These are phyloP conservation scores for Dioscorea dumetorum DNA, from an alignment of 106 monocot genomes.

Conservation along the genomic window DNA sequence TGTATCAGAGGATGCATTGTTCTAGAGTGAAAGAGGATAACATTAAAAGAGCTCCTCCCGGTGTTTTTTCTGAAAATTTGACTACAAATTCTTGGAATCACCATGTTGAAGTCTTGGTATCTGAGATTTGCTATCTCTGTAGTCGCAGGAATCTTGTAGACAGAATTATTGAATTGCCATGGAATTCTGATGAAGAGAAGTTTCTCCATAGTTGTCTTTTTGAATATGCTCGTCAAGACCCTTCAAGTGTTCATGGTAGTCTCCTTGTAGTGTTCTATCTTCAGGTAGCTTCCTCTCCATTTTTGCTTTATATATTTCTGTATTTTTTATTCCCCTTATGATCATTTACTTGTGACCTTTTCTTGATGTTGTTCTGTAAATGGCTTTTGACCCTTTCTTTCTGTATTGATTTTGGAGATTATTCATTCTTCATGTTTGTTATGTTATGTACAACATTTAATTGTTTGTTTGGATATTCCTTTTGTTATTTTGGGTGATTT, in stretches of 20 bases:
- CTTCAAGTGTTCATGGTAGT: slow-evolving; percentile 55
- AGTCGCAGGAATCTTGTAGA: slow-evolving; percentile 72
- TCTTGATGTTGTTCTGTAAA: background rate
- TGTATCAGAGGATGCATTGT: slow-evolving; percentile 71
- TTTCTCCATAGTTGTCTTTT: slow-evolving; percentile 73
- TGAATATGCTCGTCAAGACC: slow-evolving; percentile 52
- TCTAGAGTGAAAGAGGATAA: slow-evolving; percentile 44
- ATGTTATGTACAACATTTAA: background rate
- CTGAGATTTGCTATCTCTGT: slow-evolving; percentile 79
- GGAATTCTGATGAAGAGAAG: slow-evolving; percentile 81
- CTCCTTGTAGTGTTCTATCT: slow-evolving; percentile 91
- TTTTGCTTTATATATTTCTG: background rate
- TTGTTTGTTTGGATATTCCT: background rate
- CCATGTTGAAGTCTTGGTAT: slow-evolving; percentile 65
- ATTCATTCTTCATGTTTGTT: background rate
- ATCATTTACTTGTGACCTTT: background rate
- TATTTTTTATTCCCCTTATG: background rate
- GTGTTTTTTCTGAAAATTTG: slow-evolving; percentile 4
- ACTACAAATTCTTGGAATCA: slow-evolving; percentile 31
- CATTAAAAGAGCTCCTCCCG: slow-evolving; percentile 11
- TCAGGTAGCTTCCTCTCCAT: slow-evolving; percentile 35
- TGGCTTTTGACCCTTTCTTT: background rate
- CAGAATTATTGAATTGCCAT: slow-evolving; percentile 95
- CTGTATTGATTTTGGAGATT: background rate
- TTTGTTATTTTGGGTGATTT: background rate